Evolutionary conservation across 1,284 basidiomycete genomes (phyloP).

Genomic region (Cryptococcus deneoformans): DNA sequence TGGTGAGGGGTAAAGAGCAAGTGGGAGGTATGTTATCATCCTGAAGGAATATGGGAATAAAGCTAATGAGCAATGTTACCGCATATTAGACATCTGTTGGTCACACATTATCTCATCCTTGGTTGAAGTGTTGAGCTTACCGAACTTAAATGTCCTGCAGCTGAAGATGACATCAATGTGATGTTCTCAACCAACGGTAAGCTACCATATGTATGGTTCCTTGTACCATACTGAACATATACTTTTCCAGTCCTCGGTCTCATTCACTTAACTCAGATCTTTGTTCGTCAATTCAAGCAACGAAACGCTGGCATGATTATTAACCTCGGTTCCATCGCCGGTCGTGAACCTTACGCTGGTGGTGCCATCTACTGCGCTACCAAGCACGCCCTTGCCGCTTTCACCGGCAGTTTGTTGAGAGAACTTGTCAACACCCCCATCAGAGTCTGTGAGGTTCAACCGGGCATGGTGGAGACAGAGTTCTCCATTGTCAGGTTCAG

Average conservation of each 20-base stretch:
- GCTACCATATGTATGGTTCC: background rate
- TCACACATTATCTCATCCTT: background rate
- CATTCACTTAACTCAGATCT: conserved; percentile 44
- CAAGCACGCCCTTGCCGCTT: conserved; percentile 73
- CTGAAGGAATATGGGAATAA: too few species aligned
- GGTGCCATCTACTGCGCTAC: conserved; percentile 57
- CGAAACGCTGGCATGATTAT: conserved; percentile 63
- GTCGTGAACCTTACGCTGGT: conserved; percentile 85
- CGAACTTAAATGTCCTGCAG: background rate
- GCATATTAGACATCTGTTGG: background rate
- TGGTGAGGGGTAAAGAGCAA: conserved; percentile 46
- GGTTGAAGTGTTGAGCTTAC: too few species aligned
- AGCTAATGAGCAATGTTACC: background rate
- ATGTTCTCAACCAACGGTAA: conserved; percentile 85
- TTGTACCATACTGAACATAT: background rate
- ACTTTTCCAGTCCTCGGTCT: conserved; percentile 35
- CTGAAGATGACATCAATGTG: conserved; percentile 47
- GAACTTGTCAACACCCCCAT: conserved; percentile 89
- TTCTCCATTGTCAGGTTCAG: conserved; percentile 87
- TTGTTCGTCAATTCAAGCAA: conserved; percentile 75
- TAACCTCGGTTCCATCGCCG: conserved; percentile 91
- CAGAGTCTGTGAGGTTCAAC: conserved; percentile 86
- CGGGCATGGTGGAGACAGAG: conserved; percentile 56
- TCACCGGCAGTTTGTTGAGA: conserved; percentile 75
- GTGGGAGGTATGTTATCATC: conserved; percentile 37